phyloP scores from a whole-genome alignment of 768 basidiomycete species.

The Suillus sp. region DNA sequence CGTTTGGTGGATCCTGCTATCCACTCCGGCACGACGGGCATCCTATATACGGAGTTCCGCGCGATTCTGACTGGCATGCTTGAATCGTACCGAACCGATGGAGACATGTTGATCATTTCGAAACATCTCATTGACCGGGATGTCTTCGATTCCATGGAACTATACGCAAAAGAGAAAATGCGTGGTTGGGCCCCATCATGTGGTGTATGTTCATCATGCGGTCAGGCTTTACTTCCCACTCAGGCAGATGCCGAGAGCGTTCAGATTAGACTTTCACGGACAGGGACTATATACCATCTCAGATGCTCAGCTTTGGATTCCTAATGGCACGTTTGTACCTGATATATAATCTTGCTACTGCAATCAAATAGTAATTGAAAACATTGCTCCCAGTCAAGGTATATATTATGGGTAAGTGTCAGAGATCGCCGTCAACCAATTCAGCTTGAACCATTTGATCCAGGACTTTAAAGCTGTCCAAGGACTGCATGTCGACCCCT shows the following conservation, averaged over 20 bases:
- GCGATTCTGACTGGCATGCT: slow-evolving; percentile 93
- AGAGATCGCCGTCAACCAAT: slow-evolving; percentile 35
- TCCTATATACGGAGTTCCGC: slow-evolving; percentile 88
- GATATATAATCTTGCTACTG: neutral
- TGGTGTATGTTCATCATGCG: slow-evolving; percentile 56
- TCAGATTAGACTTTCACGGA: slow-evolving; percentile 54
- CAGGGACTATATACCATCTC: slow-evolving; percentile 61
- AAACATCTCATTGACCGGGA: slow-evolving; percentile 82
- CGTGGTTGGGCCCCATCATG: slow-evolving; percentile 62
- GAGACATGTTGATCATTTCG: slow-evolving; percentile 85
- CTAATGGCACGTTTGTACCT: slow-evolving; percentile 7
- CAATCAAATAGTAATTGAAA: neutral
- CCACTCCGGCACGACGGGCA: slow-evolving; percentile 49
- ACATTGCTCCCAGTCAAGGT: neutral
- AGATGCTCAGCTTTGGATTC: slow-evolving; percentile 37
- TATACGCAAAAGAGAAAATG: slow-evolving; percentile 55
- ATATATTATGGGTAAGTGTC: neutral
- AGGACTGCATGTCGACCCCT: slow-evolving; percentile 60
- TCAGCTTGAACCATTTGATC: slow-evolving; percentile 59
- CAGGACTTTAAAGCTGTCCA: slow-evolving; percentile 55
- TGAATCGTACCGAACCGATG: slow-evolving; percentile 90
- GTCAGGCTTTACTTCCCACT: slow-evolving; percentile 42
- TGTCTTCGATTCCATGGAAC: slow-evolving; percentile 71
- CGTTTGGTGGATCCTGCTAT: slow-evolving; percentile 80
- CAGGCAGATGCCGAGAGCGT: slow-evolving; percentile 22